A percentile compares a stretch with the other conserved stretches of the same genome.
Conservation (phyloP, 2,329 filamentous ascomycete species). For the Botrytis sinoallii region DNA sequence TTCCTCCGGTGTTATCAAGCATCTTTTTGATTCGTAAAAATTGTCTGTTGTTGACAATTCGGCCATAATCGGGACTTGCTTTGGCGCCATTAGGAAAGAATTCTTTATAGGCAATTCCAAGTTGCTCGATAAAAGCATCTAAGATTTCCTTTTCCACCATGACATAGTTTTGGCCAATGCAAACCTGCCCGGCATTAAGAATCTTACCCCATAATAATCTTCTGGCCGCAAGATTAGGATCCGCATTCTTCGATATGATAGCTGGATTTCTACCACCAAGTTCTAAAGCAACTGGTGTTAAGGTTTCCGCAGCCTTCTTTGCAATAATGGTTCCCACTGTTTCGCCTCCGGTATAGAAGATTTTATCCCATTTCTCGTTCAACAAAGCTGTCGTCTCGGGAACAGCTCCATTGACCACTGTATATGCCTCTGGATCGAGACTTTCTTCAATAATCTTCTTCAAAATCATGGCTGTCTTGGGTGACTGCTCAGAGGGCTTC, state of each 20-base stretch:
- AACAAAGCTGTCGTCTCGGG: constrained; percentile 79
- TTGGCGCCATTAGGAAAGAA: constrained; percentile 84
- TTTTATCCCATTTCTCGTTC: constrained; percentile 93
- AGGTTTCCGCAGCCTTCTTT: constrained; percentile 81
- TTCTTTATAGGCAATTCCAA: constrained; percentile 67
- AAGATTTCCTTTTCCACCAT: constrained; percentile 75
- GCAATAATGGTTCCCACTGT: constrained; percentile 81
- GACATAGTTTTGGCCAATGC: constrained; percentile 89
- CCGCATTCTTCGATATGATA: constrained; percentile 80
- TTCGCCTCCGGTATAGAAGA: constrained; percentile 87
- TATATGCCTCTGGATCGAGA: constrained; percentile 75
- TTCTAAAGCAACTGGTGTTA: constrained; percentile 87
- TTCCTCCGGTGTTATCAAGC: constrained; percentile 79
- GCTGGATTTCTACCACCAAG: constrained; percentile 90
- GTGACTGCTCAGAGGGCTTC: constrained; percentile 85
- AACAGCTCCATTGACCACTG: constrained; percentile 75
- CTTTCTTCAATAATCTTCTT: constrained; percentile 72
- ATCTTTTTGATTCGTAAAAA: constrained; percentile 85
- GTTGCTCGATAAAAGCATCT: constrained; percentile 67
- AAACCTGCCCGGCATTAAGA: constrained; percentile 85
- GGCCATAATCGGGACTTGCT: constrained; percentile 72
- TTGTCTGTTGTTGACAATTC: constrained; percentile 76
- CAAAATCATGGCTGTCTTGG: constrained; percentile 72
- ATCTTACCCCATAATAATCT: constrained; percentile 87
- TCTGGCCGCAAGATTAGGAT: constrained; percentile 76